Evolutionary conservation across 2,329 filamentous ascomycete genomes (phyloP).

Genomic region (Clonostachys byssicola): DNA sequence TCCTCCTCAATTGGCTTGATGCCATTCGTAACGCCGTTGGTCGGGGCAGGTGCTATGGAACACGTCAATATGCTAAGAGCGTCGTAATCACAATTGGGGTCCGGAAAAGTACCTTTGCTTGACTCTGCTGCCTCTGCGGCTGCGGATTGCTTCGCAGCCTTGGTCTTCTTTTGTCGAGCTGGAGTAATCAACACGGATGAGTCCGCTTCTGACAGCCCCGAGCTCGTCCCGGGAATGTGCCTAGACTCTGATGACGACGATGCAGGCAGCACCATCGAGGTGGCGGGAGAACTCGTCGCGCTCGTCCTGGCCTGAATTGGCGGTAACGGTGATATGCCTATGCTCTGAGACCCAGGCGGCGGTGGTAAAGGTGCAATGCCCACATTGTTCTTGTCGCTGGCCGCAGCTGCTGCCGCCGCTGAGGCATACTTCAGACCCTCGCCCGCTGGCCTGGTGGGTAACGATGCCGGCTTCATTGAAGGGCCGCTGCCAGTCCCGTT

Average conservation of each 20-base stretch:
- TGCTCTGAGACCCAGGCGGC: constrained; percentile 63
- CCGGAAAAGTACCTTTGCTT: constrained; percentile 34
- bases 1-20: constrained; percentile 37
- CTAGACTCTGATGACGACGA: constrained; percentile 25
- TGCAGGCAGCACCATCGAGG: constrained; percentile 40
- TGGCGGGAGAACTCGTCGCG: constrained; percentile 50
- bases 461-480: constrained; percentile 87
- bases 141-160: constrained; percentile 36
- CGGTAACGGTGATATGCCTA: constrained; percentile 43
- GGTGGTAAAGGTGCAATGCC: constrained; percentile 92
- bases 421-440: constrained; percentile 96
- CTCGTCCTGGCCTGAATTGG: constrained; percentile 49
- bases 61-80: constrained; percentile 5
- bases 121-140: constrained; percentile 35
- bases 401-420: constrained; percentile 87
- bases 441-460: constrained; percentile 79
- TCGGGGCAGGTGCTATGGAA: constrained; percentile 26
- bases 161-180: constrained; percentile 31
- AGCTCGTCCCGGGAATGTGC: constrained; percentile 8
- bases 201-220: constrained; percentile 1
- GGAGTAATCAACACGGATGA: constrained; percentile 11
- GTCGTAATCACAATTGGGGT: neutral
- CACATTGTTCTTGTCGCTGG: constrained; percentile 80
- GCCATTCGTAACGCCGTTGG: constrained; percentile 50
- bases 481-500: constrained; percentile 44